Conservation (phyloP, 495 filamentous ascomycete species). For the Coniosporium apollinis region DNA sequence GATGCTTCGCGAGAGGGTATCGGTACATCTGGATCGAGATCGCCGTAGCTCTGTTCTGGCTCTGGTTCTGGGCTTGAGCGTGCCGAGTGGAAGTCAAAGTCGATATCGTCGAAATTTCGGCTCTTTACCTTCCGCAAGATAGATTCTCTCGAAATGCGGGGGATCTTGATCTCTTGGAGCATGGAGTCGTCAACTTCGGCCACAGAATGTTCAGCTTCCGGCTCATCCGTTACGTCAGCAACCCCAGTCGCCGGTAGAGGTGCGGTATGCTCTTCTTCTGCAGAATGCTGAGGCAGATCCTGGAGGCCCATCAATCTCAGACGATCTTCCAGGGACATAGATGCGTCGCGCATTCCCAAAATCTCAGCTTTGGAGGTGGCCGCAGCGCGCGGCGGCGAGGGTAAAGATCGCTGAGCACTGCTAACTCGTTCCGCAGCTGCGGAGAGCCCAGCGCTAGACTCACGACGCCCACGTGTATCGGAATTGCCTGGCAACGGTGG, state of each 20-base stretch:
- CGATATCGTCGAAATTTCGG: slow-evolving; percentile 37
- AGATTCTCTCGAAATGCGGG: slow-evolving; percentile 80
- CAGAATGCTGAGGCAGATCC: slow-evolving; percentile 18
- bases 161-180: slow-evolving; percentile 26
- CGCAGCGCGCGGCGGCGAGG: slow-evolving; percentile 46
- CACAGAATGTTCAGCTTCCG: neutral
- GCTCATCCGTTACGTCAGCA: neutral
- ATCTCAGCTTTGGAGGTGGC: slow-evolving; percentile 53
- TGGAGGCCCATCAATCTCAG: slow-evolving; percentile 69
- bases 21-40: slow-evolving; percentile 62
- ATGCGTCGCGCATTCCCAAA: slow-evolving; percentile 45
- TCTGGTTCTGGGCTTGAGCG: slow-evolving; percentile 20
- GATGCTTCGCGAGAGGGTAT: slow-evolving; percentile 54
- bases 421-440: slow-evolving; percentile 47
- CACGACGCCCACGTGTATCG: slow-evolving; percentile 3
- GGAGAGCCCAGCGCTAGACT: slow-evolving; percentile 32
- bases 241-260: neutral
- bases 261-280: slow-evolving; percentile 20
- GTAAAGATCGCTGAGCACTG: slow-evolving; percentile 42
- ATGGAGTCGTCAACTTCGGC: neutral
- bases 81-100: slow-evolving; percentile 51
- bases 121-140: slow-evolving; percentile 76
- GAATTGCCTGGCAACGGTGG: slow-evolving; percentile 19
- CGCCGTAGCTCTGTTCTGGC: slow-evolving; percentile 16
- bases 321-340: slow-evolving; percentile 67